Conservation (phyloP, 2,329 filamentous ascomycete genomes). For the Penicillium sp. region DNA sequence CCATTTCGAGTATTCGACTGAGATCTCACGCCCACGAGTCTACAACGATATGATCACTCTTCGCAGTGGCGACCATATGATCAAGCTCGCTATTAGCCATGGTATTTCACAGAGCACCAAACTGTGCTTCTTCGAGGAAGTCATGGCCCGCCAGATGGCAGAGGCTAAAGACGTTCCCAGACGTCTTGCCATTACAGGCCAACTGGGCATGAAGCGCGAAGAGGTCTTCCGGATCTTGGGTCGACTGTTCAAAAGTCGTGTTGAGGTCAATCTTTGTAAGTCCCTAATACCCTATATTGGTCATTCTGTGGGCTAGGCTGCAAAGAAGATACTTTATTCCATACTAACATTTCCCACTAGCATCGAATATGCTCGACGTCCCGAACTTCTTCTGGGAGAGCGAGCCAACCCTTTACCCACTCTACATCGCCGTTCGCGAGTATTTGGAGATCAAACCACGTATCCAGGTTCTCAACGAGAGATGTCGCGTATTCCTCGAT, state of each 20-base stretch:
- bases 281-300: constrained; percentile 15
- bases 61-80: constrained; percentile 94
- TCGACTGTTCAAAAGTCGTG: constrained; percentile 84
- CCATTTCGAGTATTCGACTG: constrained; percentile 91
- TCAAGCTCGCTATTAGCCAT: constrained; percentile 95
- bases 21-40: constrained; percentile 81
- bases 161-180: constrained; percentile 91
- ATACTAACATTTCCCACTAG: constrained; percentile 46
- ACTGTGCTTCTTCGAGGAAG: constrained; percentile 90
- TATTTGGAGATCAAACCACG: constrained; percentile 97
- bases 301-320: neutral
- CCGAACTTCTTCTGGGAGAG: constrained; percentile 86
- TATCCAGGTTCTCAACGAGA: constrained; percentile 94
- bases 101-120: constrained; percentile 97
- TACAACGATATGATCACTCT: constrained; percentile 99
- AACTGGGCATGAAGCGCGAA: constrained; percentile 83
- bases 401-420: constrained; percentile 88
- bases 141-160: constrained; percentile 91
- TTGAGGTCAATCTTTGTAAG: constrained; percentile 97
- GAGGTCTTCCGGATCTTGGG: constrained; percentile 93
- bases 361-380: constrained; percentile 91
- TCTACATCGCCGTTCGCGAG: constrained; percentile 91
- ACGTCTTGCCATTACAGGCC: constrained; percentile 80
- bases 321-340: neutral
- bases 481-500: constrained; percentile 93